These are phyloP conservation scores for Nitzschia palea DNA, from an alignment of 108 stramenopile species.

Conservation along the genomic window DNA sequence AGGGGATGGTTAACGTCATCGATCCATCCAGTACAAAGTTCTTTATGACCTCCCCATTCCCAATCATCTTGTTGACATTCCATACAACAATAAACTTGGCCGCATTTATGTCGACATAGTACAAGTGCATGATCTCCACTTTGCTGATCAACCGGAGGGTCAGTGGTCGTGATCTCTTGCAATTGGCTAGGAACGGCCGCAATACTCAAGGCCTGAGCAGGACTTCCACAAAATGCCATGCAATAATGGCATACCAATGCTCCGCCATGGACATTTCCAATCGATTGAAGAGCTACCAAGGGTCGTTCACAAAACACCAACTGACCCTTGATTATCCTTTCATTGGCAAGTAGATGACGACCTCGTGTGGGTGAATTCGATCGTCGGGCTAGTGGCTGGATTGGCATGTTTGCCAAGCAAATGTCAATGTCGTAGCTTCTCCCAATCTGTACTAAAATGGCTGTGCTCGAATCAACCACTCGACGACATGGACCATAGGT, in stretches of 20 bases:
- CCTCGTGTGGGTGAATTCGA: slow-evolving; percentile 30
- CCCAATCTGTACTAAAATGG: no score
- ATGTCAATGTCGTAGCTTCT: no score
- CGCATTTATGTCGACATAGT: slow-evolving; percentile 57
- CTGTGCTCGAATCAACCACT: no score
- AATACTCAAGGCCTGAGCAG: slow-evolving; percentile 27
- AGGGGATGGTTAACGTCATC: slow-evolving; percentile 49
- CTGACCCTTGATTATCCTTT: slow-evolving; percentile 27
- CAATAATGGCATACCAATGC: slow-evolving; percentile 53
- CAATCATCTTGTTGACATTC: slow-evolving; percentile 62
- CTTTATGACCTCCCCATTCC: slow-evolving; percentile 40
- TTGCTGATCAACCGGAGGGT: neutral
- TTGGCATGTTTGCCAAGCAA: neutral
- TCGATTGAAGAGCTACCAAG: slow-evolving; percentile 45
- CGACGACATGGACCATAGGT: no score
- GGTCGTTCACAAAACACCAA: slow-evolving; percentile 61
- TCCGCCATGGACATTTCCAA: slow-evolving; percentile 46
- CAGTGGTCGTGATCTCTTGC: slow-evolving; percentile 11
- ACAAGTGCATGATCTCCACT: slow-evolving; percentile 17
- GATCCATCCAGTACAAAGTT: slow-evolving; percentile 56
- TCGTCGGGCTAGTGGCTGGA: slow-evolving; percentile 15
- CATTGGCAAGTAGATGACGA: slow-evolving; percentile 46
- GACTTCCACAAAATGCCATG: slow-evolving; percentile 53
- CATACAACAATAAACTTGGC: slow-evolving; percentile 47
- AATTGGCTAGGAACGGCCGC: slow-evolving; percentile 25